Conservation (phyloP, 768 basidiomycete species). For the Goffeauzyma gilvescens region DNA sequence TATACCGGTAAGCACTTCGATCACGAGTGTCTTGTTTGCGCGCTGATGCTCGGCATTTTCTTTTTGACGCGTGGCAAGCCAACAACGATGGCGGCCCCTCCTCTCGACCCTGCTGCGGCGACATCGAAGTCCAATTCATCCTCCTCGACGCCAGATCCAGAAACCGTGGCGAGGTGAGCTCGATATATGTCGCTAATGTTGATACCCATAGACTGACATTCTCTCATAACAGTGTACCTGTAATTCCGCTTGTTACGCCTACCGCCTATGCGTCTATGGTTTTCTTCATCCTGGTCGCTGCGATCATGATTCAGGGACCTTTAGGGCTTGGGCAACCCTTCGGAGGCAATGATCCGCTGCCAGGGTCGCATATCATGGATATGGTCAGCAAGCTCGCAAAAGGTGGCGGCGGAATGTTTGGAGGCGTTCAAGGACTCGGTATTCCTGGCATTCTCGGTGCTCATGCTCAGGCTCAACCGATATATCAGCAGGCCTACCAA, state of each 20-base stretch:
- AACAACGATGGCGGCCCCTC: too few relatives aligned
- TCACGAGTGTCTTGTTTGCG: too few relatives aligned
- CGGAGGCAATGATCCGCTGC: not conserved
- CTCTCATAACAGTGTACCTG: not conserved
- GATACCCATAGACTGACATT: too few relatives aligned
- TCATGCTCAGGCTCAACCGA: not conserved
- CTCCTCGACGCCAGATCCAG: too few relatives aligned
- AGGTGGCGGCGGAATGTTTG: not conserved
- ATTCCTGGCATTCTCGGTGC: not conserved
- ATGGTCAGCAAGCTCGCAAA: not conserved
- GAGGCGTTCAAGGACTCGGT: not conserved
- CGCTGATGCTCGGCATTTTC: too few relatives aligned
- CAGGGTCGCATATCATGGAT: not conserved
- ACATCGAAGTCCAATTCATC: too few relatives aligned
- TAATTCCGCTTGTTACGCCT: constrained; percentile 4
- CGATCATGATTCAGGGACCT: constrained; percentile 8
- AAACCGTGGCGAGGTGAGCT: too few relatives aligned
- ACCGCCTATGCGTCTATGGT: constrained; percentile 6
- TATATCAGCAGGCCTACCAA: not conserved
- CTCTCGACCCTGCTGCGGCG: too few relatives aligned
- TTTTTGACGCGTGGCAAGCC: too few relatives aligned
- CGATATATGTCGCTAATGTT: too few relatives aligned
- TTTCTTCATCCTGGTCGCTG: constrained; percentile 3
- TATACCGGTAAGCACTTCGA: too few relatives aligned
- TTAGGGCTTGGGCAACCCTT: constrained; percentile 4